Base-by-base conservation (phyloP, 2,329 filamentous ascomycete species). In the Neofusicoccum parvum region DNA sequence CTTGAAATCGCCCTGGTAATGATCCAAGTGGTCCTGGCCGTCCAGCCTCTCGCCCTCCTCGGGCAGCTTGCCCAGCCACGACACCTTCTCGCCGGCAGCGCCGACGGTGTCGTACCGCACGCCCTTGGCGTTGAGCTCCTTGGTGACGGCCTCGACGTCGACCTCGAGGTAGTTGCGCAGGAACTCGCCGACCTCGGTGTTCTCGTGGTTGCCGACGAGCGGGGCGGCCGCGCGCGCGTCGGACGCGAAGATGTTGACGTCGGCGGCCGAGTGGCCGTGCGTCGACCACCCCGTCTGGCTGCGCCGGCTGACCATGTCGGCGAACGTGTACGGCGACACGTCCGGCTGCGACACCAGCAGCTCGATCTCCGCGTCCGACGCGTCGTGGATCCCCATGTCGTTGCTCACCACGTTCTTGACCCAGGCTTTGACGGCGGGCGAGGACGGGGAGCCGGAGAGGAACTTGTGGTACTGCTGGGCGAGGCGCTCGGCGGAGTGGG, bases 161-260 rank as follows among this genome's bases (percentile, higher is more conserved):
- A 98, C 87, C 56, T 86, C 86, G 0, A 99, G 85, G 73, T 95
- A 99, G 9, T 88, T 81, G 7, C 87, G 82, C 66, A 99, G 79
- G 76, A 97, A 99, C 50, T 86, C 82, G 39, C 95, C 95, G 0
- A 99, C 85, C 32, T 98, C 93, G 0, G 90, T 98, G 75, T 99
- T 99, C 82, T 99, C 95, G 64, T 96, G 89, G 76, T 98, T 98
- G 7, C 94, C 94, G 3, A 87, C 81, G 6, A 97, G 83, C 14
- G 85, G 82, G 49, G 86, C 84, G 0, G 89, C 86, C 36, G 82
- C 80, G 43, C 86, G 83, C 0, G 86, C 83, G 3, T 91, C 88
- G 0, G 91, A 94, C 62, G 91, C 90, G 80, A 98, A 99, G 70
- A 99, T 92, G 78, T 99, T 99, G 56, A 99, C 95, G 75, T 99